Base-by-base conservation (phyloP, 2,329 filamentous ascomycete species). In the Trichoderma harzianum region DNA sequence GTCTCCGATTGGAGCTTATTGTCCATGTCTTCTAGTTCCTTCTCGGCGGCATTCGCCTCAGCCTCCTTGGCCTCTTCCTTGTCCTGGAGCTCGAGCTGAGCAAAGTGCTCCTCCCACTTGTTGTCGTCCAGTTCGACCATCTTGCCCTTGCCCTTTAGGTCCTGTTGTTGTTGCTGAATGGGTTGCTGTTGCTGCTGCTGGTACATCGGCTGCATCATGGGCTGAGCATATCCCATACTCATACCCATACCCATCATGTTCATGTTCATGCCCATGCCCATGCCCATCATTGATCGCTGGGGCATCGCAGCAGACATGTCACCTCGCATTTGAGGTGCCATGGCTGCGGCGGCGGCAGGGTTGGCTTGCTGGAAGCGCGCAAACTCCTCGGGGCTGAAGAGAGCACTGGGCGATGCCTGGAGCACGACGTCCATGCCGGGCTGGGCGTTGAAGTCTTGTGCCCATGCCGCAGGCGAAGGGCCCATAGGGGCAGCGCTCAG, bases 81-180 rank as follows among this genome's bases (percentile, higher is more conserved):
- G 78, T 91, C 88, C 73, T 90, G 86, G 74, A 91, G 84, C 80
- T 95, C 93, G 79, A 98, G 91, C 82, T 96, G 90, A 71, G 94
- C 93, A 81, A 99, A 99, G 81, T 98, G 94, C 77, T 94, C 93
- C 82, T 98, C 95, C 96, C 96, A 98, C 79, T 97, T 92, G 78
- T 92, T 86, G 77, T 99, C 95, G 79, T 98, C 94, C 28, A 98
- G 88, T 83, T 98, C 96, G 14, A 98, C 91, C 83, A 98, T 89
- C 82, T 97, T 97, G 51, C 93, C 95, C 80, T 98, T 98, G 72
- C 92, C 93, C 81, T 94, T 92, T 64, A 83, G 85, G 74, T 88
- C 86, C 66, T 83, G 81, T 76, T 83, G 82, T 70, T 84, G 83
- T 76, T 84, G 85, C 76, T 83, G 79, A 77, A 85, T 85, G 74